Percentiles rank a stretch among this genome's conserved stretches.
Conservation (phyloP, 2,329 filamentous ascomycete genomes). For the Curvularia lunata region DNA sequence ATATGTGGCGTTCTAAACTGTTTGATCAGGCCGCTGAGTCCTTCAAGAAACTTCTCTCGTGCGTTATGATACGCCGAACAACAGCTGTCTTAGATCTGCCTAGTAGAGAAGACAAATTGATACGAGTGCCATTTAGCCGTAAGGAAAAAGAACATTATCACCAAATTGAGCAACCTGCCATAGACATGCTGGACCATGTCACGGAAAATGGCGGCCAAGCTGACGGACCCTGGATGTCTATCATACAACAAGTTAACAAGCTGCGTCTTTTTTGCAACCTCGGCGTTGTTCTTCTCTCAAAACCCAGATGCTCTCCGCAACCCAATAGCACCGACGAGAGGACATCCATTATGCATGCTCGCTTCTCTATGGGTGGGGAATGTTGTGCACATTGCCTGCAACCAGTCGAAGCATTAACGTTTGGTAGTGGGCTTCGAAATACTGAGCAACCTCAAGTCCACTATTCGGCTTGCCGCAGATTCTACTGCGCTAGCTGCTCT, state of each 20-base stretch:
- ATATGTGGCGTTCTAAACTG: constrained; percentile 49
- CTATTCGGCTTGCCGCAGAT: constrained; percentile 3
- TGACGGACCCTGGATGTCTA: constrained; percentile 15
- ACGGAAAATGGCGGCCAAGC: background rate
- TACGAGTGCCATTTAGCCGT: background rate
- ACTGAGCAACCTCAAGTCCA: background rate
- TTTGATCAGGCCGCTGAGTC: constrained; percentile 47
- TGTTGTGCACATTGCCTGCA: background rate
- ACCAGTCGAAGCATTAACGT: background rate
- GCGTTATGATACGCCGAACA: constrained; percentile 51
- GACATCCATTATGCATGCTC: constrained; percentile 2
- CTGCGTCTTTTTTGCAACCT: constrained; percentile 57
- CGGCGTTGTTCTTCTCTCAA: constrained; percentile 32
- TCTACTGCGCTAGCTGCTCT: constrained; percentile 2
- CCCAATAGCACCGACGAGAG: background rate
- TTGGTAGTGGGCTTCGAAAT: background rate
- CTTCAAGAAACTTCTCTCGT: constrained; percentile 50
- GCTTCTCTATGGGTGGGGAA: constrained; percentile 6
- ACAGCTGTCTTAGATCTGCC: constrained; percentile 52
- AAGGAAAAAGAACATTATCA: constrained; percentile 1
- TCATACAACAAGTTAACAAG: constrained; percentile 55
- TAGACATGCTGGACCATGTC: background rate
- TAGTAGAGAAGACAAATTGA: constrained; percentile 34
- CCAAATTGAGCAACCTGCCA: background rate
- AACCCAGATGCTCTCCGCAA: background rate